These are phyloP conservation scores for Heritiera fomes DNA, from an alignment of 345 rosid genomes.

Conservation along the genomic window DNA sequence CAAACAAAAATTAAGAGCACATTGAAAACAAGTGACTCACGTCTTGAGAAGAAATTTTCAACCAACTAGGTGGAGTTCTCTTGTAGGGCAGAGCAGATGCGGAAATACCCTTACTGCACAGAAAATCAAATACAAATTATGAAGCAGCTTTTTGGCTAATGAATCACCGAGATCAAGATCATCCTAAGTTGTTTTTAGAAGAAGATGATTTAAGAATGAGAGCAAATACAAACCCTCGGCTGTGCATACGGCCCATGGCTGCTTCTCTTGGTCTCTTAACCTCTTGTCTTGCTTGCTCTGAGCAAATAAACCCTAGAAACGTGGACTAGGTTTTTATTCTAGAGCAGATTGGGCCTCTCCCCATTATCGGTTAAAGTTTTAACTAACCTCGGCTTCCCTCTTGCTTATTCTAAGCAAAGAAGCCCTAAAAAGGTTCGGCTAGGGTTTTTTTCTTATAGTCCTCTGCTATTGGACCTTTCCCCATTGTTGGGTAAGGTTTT, in stretches of 20 bases:
- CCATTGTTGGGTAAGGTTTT: too few relatives aligned
- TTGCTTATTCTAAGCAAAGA: too few relatives aligned
- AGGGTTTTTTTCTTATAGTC: too few relatives aligned
- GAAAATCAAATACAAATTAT: background rate
- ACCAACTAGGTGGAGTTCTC: constrained; percentile 82
- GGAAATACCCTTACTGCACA: constrained; percentile 72
- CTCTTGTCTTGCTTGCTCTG: constrained; percentile 3
- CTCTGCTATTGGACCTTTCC: too few relatives aligned
- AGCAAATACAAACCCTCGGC: constrained; percentile 52
- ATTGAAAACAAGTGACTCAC: constrained; percentile 27
- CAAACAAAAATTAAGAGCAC: background rate
- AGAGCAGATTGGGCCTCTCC: background rate
- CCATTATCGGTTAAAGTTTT: background rate
- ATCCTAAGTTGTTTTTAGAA: background rate
- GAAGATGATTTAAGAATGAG: background rate
- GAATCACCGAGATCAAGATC: too few relatives aligned
- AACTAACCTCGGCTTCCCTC: too few relatives aligned
- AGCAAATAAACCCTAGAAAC: constrained; percentile 32
- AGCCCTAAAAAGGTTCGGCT: too few relatives aligned
- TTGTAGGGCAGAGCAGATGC: constrained; percentile 89
- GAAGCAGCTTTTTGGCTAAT: background rate
- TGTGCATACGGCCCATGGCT: constrained; percentile 91
- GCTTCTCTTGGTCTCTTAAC: background rate
- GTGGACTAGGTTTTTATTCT: too few relatives aligned
- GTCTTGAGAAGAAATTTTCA: constrained; percentile 66